These are phyloP conservation scores for Talaromyces sp. DNA, from an alignment of 2,329 filamentous ascomycete genomes.

Conservation along the genomic window DNA sequence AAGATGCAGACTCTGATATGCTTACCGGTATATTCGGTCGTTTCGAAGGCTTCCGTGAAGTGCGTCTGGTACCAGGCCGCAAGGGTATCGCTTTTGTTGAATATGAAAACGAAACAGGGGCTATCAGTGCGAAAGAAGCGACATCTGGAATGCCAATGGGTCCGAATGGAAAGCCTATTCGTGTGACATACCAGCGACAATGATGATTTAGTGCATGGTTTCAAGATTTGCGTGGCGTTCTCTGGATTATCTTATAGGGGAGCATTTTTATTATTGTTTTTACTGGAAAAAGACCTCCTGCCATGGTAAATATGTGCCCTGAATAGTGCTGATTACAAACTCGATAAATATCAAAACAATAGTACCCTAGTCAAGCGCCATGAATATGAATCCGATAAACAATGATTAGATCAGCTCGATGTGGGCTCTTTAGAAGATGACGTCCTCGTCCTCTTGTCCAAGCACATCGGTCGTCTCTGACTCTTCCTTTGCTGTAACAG, in stretches of 20 bases:
- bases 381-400: not conserved
- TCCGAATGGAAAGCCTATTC: conserved; percentile 72
- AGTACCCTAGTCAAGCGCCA: conserved; percentile 6
- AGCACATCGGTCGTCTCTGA: conserved; percentile 62
- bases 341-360: not conserved
- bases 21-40: conserved; percentile 78
- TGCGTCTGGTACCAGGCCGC: conserved; percentile 80
- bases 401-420: not conserved
- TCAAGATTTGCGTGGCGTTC: conserved; percentile 14
- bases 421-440: conserved; percentile 65
- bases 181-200: conserved; percentile 94
- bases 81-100: conserved; percentile 93
- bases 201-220: conserved; percentile 41
- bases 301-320: conserved; percentile 11
- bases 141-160: conserved; percentile 81
- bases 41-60: conserved; percentile 92
- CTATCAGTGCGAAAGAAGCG: conserved; percentile 90
- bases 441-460: conserved; percentile 71
- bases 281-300: conserved; percentile 3
- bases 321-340: conserved; percentile 11
- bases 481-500: conserved; percentile 29
- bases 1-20: conserved; percentile 76
- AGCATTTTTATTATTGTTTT: conserved; percentile 14
- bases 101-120: conserved; percentile 84
- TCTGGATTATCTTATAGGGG: conserved; percentile 13